A percentile compares a stretch with the other conserved stretches of the same genome.
Evolutionary conservation across 2,329 filamentous ascomycete genomes (phyloP).

Genomic region (Cladophialophora chaetospira): DNA sequence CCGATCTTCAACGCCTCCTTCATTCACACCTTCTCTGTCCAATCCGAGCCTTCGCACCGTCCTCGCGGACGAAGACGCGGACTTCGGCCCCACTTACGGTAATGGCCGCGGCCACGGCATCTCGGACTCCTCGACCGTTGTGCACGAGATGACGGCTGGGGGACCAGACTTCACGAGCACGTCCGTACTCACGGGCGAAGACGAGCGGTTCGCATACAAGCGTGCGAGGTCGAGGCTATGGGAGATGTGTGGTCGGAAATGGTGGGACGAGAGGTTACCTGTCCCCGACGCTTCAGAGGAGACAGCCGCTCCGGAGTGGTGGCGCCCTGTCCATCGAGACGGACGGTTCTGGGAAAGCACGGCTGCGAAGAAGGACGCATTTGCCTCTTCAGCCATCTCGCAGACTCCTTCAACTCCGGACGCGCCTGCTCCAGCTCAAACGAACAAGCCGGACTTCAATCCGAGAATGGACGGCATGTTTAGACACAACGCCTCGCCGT

Average conservation of each 20-base stretch:
- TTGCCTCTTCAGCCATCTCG: background rate
- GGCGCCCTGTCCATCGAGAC: slow-evolving; percentile 65
- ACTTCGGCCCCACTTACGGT: slow-evolving; percentile 38
- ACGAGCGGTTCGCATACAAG: slow-evolving; percentile 80
- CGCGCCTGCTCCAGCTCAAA: background rate
- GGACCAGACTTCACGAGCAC: slow-evolving; percentile 67
- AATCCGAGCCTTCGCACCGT: slow-evolving; percentile 34
- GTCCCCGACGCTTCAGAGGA: background rate
- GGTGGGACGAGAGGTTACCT: slow-evolving; percentile 62
- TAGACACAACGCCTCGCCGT: slow-evolving; percentile 49
- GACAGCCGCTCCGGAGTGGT: slow-evolving; percentile 60
- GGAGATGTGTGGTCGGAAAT: slow-evolving; percentile 74
- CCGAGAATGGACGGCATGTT: slow-evolving; percentile 38
- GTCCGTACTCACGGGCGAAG: slow-evolving; percentile 72
- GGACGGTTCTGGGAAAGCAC: slow-evolving; percentile 66
- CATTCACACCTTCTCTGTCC: slow-evolving; percentile 13
- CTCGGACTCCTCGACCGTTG: slow-evolving; percentile 25
- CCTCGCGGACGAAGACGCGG: slow-evolving; percentile 38
- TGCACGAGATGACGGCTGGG: background rate
- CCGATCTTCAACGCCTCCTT: slow-evolving; percentile 14
- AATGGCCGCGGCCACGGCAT: slow-evolving; percentile 33
- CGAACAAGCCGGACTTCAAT: background rate
- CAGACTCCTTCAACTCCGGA: background rate
- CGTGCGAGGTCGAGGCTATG: slow-evolving; percentile 74
- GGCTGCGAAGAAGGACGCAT: background rate